Conservation (phyloP, 495 filamentous ascomycete species). For the Neurospora discreta region DNA sequence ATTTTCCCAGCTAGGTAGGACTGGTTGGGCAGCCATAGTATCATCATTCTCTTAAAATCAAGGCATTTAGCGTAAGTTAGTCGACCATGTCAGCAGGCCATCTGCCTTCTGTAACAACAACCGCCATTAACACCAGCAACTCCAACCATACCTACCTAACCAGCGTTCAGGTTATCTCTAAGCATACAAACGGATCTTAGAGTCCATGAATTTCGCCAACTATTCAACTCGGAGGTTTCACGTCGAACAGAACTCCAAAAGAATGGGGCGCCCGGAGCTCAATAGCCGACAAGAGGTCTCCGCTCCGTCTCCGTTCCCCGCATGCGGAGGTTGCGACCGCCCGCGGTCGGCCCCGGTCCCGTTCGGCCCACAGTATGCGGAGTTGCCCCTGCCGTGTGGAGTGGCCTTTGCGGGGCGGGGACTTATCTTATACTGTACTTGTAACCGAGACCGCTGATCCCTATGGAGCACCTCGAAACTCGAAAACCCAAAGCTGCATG, state of each 20-base stretch:
- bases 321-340: not conserved
- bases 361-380: not conserved
- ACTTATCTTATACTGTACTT: not conserved
- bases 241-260: not conserved
- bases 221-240: not conserved
- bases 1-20: too few species aligned
- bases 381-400: not conserved
- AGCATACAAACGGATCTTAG: not conserved
- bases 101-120: not conserved
- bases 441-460: not conserved
- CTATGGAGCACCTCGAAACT: not conserved
- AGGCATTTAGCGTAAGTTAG: not conserved
- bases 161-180: not conserved
- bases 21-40: not conserved
- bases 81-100: not conserved
- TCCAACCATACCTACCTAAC: not conserved
- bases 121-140: not conserved
- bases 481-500: not conserved
- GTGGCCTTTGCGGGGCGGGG: not conserved
- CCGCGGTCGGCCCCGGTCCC: not conserved
- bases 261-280: not conserved
- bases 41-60: not conserved
- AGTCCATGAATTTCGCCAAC: too few species aligned
- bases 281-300: not conserved
- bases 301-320: not conserved